Evolutionary conservation across 495 filamentous ascomycete genomes (phyloP).

Genomic region (Letharia lupina): DNA sequence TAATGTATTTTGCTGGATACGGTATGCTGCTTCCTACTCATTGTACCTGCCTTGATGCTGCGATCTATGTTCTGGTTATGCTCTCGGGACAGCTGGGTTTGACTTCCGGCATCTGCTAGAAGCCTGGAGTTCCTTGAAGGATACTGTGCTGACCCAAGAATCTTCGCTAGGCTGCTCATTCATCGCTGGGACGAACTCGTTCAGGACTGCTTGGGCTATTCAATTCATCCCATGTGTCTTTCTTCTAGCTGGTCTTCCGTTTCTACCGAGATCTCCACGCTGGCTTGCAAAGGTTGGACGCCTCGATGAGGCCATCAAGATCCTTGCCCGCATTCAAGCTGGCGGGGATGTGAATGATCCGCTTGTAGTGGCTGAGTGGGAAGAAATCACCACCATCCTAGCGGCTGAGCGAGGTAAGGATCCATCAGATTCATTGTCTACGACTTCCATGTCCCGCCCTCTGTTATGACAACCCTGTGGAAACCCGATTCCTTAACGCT

Average conservation of each 20-base stretch:
- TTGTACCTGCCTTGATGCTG: background rate
- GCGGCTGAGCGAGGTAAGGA: conserved; percentile 44
- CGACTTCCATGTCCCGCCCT: background rate
- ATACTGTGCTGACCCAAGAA: background rate
- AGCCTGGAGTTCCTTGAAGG: no score
- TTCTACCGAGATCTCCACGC: conserved; percentile 63
- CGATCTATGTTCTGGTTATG: no score
- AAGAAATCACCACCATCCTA: conserved; percentile 57
- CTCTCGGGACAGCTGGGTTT: background rate
- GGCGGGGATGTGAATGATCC: conserved; percentile 56
- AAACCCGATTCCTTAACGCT: background rate
- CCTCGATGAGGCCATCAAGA: conserved; percentile 56
- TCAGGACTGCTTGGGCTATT: conserved; percentile 64
- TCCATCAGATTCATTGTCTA: background rate
- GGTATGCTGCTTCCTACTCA: background rate
- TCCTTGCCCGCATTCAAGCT: conserved; percentile 62
- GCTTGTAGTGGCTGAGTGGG: conserved; percentile 60
- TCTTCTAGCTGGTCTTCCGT: conserved; percentile 55
- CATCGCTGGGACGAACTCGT: conserved; percentile 53
- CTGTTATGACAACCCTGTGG: background rate
- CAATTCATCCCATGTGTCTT: conserved; percentile 61
- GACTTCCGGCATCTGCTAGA: background rate
- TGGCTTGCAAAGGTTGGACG: conserved; percentile 66
- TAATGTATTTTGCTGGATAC: conserved; percentile 40
- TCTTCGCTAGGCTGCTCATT: conserved; percentile 43